Evolutionary conservation across 2,329 filamentous ascomycete species (phyloP), one percentile per base, ranked within the genome.

Genomic region (Dactylellina parvicollis): DNA sequence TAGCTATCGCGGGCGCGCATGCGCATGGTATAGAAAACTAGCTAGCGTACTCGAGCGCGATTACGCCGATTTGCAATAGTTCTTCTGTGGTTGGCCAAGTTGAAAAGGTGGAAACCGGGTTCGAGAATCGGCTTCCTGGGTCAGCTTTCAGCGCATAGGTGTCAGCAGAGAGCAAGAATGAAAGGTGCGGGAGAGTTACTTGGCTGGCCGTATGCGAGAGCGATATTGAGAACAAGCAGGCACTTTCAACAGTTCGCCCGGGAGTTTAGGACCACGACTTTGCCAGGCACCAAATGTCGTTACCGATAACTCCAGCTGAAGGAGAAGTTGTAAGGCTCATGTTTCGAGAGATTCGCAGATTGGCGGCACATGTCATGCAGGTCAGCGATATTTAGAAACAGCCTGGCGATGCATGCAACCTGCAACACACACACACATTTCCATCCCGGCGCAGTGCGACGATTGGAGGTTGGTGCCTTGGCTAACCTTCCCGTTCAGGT

Each of bases 401-500:
- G 16, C 20, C 4, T 22, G 44, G 44, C 44, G 18, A 28, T 52
- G 47, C 22, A 52, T 20, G 20, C n/a, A 3, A 16, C 49, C 46
- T 55, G 24, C 61, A 66, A 60, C 46, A 60, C 42, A 55, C 28
- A 34, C 24, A 20, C 24, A 9, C 49, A 20, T 20, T 8, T 4
- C 26, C 12, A 20, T 44, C n/a, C 16, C 3, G n/a, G 9, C 40
- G 4, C 9, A n/a, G n/a, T n/a, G n/a, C 40, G 16, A 20, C n/a
- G 20, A 10, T n/a, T n/a, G 59, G 49, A 40, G 24, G n/a, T 50
- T 28, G 64, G 34, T 54, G 55, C 55, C 64, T 60, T 69, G 55
- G 55, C 55, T 47, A 28, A 61, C 64, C 67, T 72, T 72, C 67
- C 67, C 67, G 4, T 59, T 69, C 26, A 10, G 40, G 64, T 28